These are phyloP conservation scores for Phylloporus sp. DNA, from an alignment of 768 basidiomycete species.

Conservation along the genomic window DNA sequence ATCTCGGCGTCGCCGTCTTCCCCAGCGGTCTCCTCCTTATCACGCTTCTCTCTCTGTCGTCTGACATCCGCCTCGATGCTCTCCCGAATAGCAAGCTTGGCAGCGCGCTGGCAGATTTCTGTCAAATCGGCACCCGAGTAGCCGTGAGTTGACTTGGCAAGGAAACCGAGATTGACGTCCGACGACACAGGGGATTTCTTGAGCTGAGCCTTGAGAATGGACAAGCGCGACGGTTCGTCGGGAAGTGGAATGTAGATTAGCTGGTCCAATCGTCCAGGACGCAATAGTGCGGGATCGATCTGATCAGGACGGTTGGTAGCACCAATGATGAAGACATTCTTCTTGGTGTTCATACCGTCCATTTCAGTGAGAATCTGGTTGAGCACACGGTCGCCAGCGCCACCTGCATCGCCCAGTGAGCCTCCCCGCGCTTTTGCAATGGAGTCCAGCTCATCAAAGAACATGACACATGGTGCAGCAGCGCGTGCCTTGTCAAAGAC, in stretches of 20 bases:
- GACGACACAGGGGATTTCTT: conserved; percentile 86
- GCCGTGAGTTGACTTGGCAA: conserved; percentile 91
- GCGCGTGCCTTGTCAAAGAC: conserved; percentile 99
- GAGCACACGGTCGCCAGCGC: conserved; percentile 95
- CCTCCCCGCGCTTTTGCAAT: conserved; percentile 96
- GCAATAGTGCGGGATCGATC: conserved; percentile 87
- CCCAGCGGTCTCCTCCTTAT: conserved; percentile 60
- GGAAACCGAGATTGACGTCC: conserved; percentile 78
- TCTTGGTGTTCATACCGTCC: conserved; percentile 98
- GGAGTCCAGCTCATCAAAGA: conserved; percentile 99
- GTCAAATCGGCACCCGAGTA: conserved; percentile 99
- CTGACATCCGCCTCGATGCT: conserved; percentile 92
- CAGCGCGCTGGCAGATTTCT: conserved; percentile 98
- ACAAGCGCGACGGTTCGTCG: conserved; percentile 85
- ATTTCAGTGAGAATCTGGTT: conserved; percentile 98
- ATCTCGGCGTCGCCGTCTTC: conserved; percentile 71
- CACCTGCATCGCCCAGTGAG: conserved; percentile 83
- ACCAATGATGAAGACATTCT: conserved; percentile 98
- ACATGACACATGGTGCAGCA: conserved; percentile 99
- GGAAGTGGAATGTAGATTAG: conserved; percentile 99
- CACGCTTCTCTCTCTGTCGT: conserved; percentile 69
- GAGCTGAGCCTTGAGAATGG: conserved; percentile 86
- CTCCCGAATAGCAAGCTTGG: conserved; percentile 94
- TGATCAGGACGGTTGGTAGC: conserved; percentile 97
- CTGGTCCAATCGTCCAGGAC: conserved; percentile 98